Evolutionary conservation across 2,329 filamentous ascomycete genomes (phyloP).

Genomic region (Exophiala spinifera): DNA sequence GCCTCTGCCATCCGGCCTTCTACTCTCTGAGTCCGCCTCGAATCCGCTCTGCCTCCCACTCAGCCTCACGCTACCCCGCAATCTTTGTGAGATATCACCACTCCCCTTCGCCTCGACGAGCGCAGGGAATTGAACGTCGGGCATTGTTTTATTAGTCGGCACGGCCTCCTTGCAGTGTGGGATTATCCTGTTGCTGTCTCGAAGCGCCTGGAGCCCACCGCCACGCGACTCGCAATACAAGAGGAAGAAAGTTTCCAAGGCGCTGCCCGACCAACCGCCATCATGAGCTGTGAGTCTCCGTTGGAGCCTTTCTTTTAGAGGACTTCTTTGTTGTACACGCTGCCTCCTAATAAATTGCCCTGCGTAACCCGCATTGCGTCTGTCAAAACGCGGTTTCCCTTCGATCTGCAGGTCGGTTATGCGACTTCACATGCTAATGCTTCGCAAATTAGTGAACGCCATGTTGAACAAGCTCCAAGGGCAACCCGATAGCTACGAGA

Average conservation of each 20-base stretch:
- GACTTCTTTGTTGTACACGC: background rate
- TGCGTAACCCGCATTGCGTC: background rate
- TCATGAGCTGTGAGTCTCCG: constrained; percentile 26
- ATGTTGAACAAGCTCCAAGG: constrained; percentile 96
- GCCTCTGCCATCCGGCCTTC: background rate
- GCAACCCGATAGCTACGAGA: constrained; percentile 97
- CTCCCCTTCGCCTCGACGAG: background rate
- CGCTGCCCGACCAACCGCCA: constrained; percentile 14
- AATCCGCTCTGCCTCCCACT: background rate
- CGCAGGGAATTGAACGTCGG: background rate
- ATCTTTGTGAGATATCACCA: background rate
- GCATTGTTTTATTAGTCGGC: background rate
- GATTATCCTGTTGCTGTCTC: background rate
- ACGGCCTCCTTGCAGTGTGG: background rate
- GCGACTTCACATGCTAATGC: constrained; percentile 12
- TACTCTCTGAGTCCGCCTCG: background rate
- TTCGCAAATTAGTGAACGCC: constrained; percentile 61
- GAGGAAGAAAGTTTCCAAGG: constrained; percentile 5
- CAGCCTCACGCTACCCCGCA: background rate
- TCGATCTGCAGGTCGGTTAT: background rate
- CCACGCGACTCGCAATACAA: background rate
- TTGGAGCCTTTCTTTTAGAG: background rate
- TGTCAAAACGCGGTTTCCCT: background rate
- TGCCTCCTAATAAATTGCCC: background rate
- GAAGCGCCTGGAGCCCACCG: background rate